These are phyloP conservation scores for Neoscytalidium dimidiatum DNA, from an alignment of 2,329 filamentous ascomycete species.

Conservation along the genomic window DNA sequence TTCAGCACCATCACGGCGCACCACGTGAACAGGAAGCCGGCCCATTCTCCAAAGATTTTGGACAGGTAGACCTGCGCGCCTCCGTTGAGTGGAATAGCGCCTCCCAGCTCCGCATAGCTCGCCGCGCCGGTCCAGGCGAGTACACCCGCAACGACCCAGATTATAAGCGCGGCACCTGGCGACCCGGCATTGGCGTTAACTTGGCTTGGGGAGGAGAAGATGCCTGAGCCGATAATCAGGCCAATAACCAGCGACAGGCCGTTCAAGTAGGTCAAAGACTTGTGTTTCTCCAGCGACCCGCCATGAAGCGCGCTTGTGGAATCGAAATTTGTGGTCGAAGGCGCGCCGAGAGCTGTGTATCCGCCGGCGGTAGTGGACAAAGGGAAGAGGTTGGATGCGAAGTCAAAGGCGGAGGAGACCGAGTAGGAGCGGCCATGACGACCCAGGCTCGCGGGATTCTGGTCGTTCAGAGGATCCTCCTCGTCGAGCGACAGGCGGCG, in stretches of 20 bases:
- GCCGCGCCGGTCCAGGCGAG: slow-evolving; percentile 95
- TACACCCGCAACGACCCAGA: slow-evolving; percentile 89
- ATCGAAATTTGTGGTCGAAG: slow-evolving; percentile 60
- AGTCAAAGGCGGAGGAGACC: slow-evolving; percentile 91
- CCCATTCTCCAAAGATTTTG: slow-evolving; percentile 93
- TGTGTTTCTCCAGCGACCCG: slow-evolving; percentile 88
- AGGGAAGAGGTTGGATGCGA: slow-evolving; percentile 89
- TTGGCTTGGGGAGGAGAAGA: slow-evolving; percentile 92
- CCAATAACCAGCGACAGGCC: slow-evolving; percentile 89
- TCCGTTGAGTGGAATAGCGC: slow-evolving; percentile 93
- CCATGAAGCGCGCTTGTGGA: slow-evolving; percentile 63
- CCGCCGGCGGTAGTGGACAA: slow-evolving; percentile 75
- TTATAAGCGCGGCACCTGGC: slow-evolving; percentile 83
- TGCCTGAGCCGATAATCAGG: slow-evolving; percentile 92
- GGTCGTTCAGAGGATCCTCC: slow-evolving; percentile 70
- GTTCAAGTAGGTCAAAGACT: slow-evolving; percentile 93
- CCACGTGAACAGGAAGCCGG: slow-evolving; percentile 95
- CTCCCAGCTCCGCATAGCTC: slow-evolving; percentile 93
- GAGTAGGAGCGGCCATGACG: slow-evolving; percentile 74
- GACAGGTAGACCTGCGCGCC: slow-evolving; percentile 91
- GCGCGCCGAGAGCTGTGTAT: slow-evolving; percentile 84
- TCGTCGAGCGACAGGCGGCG: slow-evolving; percentile 85
- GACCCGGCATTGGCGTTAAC: slow-evolving; percentile 92
- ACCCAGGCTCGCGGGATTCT: slow-evolving; percentile 56
- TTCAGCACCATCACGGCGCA: slow-evolving; percentile 92